phyloP scores from a whole-genome alignment of 2,329 filamentous ascomycete genomes.

The Coniosporium tulheliwenetii region DNA sequence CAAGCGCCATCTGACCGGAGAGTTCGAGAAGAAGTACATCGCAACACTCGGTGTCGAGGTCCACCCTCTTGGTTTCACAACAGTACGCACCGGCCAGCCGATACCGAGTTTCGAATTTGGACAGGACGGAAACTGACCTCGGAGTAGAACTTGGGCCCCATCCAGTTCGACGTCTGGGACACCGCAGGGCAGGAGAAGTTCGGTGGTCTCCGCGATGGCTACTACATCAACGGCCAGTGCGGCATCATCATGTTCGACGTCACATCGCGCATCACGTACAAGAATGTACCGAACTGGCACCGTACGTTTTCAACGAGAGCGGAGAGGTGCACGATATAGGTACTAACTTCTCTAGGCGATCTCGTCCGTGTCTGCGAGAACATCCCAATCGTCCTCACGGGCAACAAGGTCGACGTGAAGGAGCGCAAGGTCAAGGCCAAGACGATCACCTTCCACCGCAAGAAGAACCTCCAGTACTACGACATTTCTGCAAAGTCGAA shows the following conservation, averaged over 20 bases:
- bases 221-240: constrained; percentile 99
- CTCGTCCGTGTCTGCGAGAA: constrained; percentile 98
- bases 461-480: constrained; percentile 99
- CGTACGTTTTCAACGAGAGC: constrained; percentile 45
- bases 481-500: constrained; percentile 99
- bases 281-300: constrained; percentile 99
- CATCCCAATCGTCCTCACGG: constrained; percentile 93
- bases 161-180: constrained; percentile 99
- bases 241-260: constrained; percentile 99
- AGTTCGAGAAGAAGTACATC: constrained; percentile 99
- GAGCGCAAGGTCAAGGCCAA: constrained; percentile 99
- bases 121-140: constrained; percentile 10
- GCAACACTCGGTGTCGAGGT: constrained; percentile 98
- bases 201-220: constrained; percentile 94
- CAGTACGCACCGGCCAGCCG: constrained; percentile 48
- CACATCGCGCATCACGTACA: constrained; percentile 98
- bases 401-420: constrained; percentile 99
- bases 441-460: constrained; percentile 99
- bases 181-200: constrained; percentile 99
- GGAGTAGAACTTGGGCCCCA: constrained; percentile 69
- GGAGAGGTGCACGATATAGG: too few relatives aligned
- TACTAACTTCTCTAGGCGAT: constrained; percentile 47
- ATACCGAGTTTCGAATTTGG: constrained; percentile 1
- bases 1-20: constrained; percentile 99
- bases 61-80: constrained; percentile 94